phyloP scores from a whole-genome alignment of 176 grass and related monocot genomes.

The Aegilops longissima region DNA sequence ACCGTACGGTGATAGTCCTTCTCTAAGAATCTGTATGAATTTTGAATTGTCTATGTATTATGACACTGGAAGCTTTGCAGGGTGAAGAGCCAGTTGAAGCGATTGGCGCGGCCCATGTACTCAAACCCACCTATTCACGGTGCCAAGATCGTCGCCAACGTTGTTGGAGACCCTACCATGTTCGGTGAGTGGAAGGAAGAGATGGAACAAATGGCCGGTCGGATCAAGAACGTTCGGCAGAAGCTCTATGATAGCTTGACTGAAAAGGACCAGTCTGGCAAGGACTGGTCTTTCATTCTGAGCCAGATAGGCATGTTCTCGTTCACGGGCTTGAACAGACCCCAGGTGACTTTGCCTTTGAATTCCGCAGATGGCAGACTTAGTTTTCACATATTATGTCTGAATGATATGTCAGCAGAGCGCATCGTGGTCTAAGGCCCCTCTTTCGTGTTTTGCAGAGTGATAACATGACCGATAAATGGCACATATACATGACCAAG shows the following conservation, averaged over 20 bases:
- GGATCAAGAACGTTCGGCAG: slow-evolving; percentile 90
- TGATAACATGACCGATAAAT: slow-evolving; percentile 88
- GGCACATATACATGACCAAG: slow-evolving; percentile 99
- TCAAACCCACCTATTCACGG: slow-evolving; percentile 91
- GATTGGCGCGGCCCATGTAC: slow-evolving; percentile 92
- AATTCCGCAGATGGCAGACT: neutral
- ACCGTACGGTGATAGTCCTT: neutral
- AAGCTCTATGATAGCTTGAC: slow-evolving; percentile 74
- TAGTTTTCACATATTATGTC: neutral
- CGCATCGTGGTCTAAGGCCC: neutral
- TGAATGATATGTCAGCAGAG: neutral
- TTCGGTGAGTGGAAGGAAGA: slow-evolving; percentile 96
- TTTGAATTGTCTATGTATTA: neutral
- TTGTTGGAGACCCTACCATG: slow-evolving; percentile 82
- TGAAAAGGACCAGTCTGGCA: slow-evolving; percentile 73
- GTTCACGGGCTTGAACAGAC: slow-evolving; percentile 84
- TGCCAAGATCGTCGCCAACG: slow-evolving; percentile 86
- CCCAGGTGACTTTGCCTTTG: slow-evolving; percentile 49
- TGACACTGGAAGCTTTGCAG: slow-evolving; percentile 34
- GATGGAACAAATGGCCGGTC: slow-evolving; percentile 89
- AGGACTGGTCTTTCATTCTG: slow-evolving; percentile 97
- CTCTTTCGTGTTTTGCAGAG: slow-evolving; percentile 46
- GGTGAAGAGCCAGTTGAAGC: slow-evolving; percentile 98
- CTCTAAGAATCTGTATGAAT: neutral
- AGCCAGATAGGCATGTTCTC: slow-evolving; percentile 99